Evolutionary conservation across 2,329 filamentous ascomycete genomes (phyloP).

Genomic region (Achaetomium macrosporum): DNA sequence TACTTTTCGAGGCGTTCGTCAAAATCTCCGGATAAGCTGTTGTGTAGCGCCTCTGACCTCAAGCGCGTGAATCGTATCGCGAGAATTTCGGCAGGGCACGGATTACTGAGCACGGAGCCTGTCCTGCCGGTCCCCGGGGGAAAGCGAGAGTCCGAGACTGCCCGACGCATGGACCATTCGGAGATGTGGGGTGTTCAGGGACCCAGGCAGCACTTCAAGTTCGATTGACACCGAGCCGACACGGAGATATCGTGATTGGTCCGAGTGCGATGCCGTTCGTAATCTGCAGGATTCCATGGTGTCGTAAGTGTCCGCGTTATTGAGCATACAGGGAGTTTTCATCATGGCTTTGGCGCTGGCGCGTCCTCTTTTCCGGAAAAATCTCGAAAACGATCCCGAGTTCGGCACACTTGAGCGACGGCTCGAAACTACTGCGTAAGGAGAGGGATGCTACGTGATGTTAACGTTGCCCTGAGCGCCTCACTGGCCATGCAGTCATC

Average conservation of each 20-base stretch:
- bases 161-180: neutral
- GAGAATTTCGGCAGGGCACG: neutral
- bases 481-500: constrained; percentile 7
- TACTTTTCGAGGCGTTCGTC: too few relatives aligned
- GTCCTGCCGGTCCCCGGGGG: neutral
- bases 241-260: constrained; percentile 9
- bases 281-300: neutral
- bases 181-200: neutral
- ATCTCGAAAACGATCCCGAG: neutral
- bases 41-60: neutral
- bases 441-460: constrained; percentile 3
- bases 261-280: constrained; percentile 7
- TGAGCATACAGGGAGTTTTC: too few relatives aligned
- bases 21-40: too few relatives aligned
- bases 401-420: neutral
- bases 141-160: neutral
- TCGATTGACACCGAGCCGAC: neutral
- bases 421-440: neutral
- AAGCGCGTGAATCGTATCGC: neutral
- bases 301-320: too few relatives aligned
- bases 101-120: neutral
- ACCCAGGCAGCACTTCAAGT: constrained; percentile 4
- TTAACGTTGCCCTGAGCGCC: constrained; percentile 5
- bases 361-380: neutral
- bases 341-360: neutral